Conservation (phyloP, 345 rosid genomes). For the Corchorus olitorius region DNA sequence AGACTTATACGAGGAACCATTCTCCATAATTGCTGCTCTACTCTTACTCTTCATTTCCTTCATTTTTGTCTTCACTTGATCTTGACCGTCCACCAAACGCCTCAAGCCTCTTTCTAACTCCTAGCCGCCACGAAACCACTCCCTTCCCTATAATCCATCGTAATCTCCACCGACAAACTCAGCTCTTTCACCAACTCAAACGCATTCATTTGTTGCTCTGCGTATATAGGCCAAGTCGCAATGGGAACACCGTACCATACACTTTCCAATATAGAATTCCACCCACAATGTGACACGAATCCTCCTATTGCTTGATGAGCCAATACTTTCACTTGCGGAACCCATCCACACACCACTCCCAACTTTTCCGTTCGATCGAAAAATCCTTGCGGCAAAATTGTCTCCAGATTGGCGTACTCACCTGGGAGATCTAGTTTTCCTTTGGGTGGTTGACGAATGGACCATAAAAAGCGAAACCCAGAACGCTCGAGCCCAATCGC, state of each 20-base stretch:
- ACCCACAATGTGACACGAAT: slow-evolving; percentile 34
- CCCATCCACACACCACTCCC: slow-evolving; percentile 30
- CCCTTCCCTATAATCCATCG: slow-evolving; percentile 24
- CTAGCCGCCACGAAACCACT: slow-evolving; percentile 5
- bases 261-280: slow-evolving; percentile 35
- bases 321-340: slow-evolving; percentile 23
- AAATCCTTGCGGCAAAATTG: slow-evolving; percentile 26
- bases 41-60: not conserved
- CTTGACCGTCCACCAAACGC: slow-evolving; percentile 15
- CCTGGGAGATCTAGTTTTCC: slow-evolving; percentile 2
- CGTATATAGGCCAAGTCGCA: slow-evolving; percentile 23
- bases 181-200: slow-evolving; percentile 26
- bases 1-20: slow-evolving; percentile 1
- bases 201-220: slow-evolving; percentile 37
- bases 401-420: not conserved
- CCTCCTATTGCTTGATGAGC: slow-evolving; percentile 27
- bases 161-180: slow-evolving; percentile 27
- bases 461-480: slow-evolving; percentile 30
- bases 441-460: slow-evolving; percentile 11
- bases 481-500: slow-evolving; percentile 29
- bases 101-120: slow-evolving; percentile 17
- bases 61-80: slow-evolving; percentile 6
- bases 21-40: slow-evolving; percentile 10
- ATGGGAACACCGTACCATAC: slow-evolving; percentile 30
- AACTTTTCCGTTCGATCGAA: slow-evolving; percentile 22